A percentile compares a stretch with the other conserved stretches of the same genome.
These are phyloP conservation scores for Kandelia obovata DNA, from an alignment of 345 rosid genomes.

Conservation along the genomic window DNA sequence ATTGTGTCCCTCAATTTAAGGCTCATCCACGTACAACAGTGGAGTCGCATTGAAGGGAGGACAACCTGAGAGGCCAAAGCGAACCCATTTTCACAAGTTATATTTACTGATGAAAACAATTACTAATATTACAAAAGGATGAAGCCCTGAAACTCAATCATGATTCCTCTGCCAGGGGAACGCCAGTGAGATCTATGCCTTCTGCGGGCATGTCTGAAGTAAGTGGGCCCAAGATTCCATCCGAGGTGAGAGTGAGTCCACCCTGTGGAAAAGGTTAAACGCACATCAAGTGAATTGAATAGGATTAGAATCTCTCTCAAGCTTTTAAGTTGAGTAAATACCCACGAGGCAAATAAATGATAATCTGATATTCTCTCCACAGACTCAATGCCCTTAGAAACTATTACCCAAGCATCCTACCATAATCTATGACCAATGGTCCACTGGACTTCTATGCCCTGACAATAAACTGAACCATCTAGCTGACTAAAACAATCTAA, in stretches of 20 bases:
- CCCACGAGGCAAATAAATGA: too few relatives aligned
- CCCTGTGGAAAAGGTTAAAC: constrained; percentile 45
- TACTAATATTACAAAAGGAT: not conserved
- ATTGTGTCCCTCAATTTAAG: too few relatives aligned
- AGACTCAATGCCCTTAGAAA: too few relatives aligned
- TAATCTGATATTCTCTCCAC: too few relatives aligned
- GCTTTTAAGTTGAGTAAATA: too few relatives aligned
- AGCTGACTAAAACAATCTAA: too few relatives aligned
- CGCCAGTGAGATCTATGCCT: constrained; percentile 64
- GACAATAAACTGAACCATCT: not conserved
- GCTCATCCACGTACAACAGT: too few relatives aligned
- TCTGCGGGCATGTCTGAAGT: constrained; percentile 71
- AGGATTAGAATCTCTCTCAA: not conserved
- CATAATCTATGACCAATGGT: not conserved
- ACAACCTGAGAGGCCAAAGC: not conserved
- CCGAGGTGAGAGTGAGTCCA: constrained; percentile 71
- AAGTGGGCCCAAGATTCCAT: constrained; percentile 71
- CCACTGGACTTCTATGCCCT: not conserved
- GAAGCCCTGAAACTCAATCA: not conserved
- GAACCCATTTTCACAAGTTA: constrained; percentile 4
- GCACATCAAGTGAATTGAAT: not conserved
- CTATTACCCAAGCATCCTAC: not conserved
- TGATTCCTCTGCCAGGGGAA: constrained; percentile 36
- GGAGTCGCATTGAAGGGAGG: too few relatives aligned
- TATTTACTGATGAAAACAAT: not conserved